Base-by-base conservation (phyloP, 75 land plant genomes). In the Gnetum montanum region DNA sequence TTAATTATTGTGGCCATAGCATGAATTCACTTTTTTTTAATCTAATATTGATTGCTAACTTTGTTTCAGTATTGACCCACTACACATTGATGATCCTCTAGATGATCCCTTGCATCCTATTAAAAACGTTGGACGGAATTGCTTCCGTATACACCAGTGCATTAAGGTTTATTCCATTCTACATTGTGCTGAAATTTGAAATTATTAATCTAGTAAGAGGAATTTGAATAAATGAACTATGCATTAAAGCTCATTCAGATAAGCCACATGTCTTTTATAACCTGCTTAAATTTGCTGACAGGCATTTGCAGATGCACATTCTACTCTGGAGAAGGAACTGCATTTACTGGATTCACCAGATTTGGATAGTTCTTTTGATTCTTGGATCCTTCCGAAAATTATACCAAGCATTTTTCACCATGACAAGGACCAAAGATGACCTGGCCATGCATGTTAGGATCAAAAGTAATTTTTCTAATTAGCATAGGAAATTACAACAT, bases 301-400 rank as follows among this genome's bases (percentile, higher is more conserved):
- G 97, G 97, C 97, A 31, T 92, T 92, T 81, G 77, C 95, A 59
- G 97, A 92, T 74, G 97, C 97, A 19, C 82, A 78, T 62, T 45
- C 85, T 44, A 43, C 56, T 37, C 54, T 92, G 60, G 90, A 88
- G 60, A 78, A 68, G 67, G 89, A 76, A 52, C 66, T 81, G 4
- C n/a, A 16, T 2, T 23, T 33, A 11, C 59, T 78, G n/a, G 16
- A 27, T 33, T 7, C 43, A 47, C 63, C 29, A 41, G 73, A 63
- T 31, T 20, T 49, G 54, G 49, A 8, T 73, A 38, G 55, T 18
- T 56, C n/a, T 7, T 38, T 51, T 12, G 16, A 43, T 4, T 43
- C 26, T 16, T 64, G 36, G 54, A 12, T 82, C 24, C 78, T 82
- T 54, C 61, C 43, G 13, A 78, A 74, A 60, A 78, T 82, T 19